phyloP scores from a whole-genome alignment of 257 asterid genomes.

The Nicotiana noctiflora region DNA sequence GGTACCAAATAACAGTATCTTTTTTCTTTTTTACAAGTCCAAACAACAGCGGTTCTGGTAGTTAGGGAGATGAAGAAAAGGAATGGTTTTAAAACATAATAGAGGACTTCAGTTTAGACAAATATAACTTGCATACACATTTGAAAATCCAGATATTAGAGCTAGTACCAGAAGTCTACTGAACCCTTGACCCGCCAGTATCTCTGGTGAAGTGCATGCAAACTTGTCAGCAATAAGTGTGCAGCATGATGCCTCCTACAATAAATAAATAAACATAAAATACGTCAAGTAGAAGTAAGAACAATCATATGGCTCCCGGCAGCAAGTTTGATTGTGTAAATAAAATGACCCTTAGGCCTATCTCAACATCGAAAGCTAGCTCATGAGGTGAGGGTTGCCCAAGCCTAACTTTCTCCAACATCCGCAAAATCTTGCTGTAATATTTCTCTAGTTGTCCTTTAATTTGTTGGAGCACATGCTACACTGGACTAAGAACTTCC shows the following conservation, averaged over 20 bases:
- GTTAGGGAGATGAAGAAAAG: not conserved
- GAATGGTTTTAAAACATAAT: not conserved
- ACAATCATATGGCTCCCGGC: not conserved
- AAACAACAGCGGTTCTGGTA: not conserved
- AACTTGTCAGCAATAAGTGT: slow-evolving; percentile 61
- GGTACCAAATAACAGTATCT: not conserved
- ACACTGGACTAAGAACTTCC: not conserved
- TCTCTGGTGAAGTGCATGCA: slow-evolving; percentile 49
- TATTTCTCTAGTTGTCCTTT: not conserved
- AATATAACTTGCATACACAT: not conserved
- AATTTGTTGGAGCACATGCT: not conserved
- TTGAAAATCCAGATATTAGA: not conserved
- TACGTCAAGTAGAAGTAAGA: not conserved
- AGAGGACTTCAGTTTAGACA: not conserved
- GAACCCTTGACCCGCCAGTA: slow-evolving; percentile 69
- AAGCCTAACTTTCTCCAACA: not conserved
- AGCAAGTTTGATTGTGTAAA: not conserved
- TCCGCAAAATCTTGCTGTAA: not conserved
- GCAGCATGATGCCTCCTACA: slow-evolving; percentile 75
- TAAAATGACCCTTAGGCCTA: not conserved
- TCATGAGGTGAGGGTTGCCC: not conserved
- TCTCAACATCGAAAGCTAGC: not conserved
- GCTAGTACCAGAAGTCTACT: slow-evolving; percentile 68
- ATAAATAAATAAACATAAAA: not conserved
- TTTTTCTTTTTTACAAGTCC: not conserved